phyloP scores from a whole-genome alignment of 805 yeast genomes.

The Candida anglica region DNA sequence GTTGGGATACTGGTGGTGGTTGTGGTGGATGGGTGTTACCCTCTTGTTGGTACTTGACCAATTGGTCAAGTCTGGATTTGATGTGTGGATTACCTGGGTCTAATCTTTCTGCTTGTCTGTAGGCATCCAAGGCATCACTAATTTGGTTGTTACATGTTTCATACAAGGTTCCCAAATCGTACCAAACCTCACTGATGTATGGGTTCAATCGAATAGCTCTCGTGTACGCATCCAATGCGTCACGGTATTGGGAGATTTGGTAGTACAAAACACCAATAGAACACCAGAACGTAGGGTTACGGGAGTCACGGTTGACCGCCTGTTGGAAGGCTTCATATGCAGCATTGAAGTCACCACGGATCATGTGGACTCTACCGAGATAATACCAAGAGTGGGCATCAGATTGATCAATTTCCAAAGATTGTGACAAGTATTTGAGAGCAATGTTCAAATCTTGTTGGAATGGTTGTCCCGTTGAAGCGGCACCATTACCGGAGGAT shows the following conservation, averaged over 20 bases:
- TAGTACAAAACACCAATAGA: conserved; percentile 93
- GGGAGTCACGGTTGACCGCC: conserved; percentile 93
- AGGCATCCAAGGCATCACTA: conserved; percentile 93
- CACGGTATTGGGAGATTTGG: conserved; percentile 93
- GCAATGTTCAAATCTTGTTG: conserved; percentile 80
- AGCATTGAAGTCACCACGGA: conserved; percentile 88
- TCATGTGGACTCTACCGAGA: conserved; percentile 95
- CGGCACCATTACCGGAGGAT: conserved; percentile 7
- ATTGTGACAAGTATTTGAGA: conserved; percentile 73
- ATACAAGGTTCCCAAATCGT: conserved; percentile 93
- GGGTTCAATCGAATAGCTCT: conserved; percentile 95
- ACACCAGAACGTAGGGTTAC: conserved; percentile 98
- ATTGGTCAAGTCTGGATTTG: conserved; percentile 84
- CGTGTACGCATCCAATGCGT: conserved; percentile 96
- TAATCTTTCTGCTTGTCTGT: conserved; percentile 90
- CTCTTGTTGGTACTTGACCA: conserved; percentile 67
- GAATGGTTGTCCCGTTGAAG: conserved; percentile 52
- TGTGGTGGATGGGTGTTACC: conserved; percentile 62
- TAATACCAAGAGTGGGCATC: conserved; percentile 99
- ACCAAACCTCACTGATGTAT: conserved; percentile 96
- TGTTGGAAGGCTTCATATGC: conserved; percentile 99
- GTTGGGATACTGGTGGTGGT: conserved; percentile 64
- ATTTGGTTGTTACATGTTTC: conserved; percentile 97
- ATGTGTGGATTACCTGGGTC: conserved; percentile 95
- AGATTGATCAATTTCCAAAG: conserved; percentile 80